Base-by-base conservation (phyloP, 441 rosid species). In the Gossypium aridum region DNA sequence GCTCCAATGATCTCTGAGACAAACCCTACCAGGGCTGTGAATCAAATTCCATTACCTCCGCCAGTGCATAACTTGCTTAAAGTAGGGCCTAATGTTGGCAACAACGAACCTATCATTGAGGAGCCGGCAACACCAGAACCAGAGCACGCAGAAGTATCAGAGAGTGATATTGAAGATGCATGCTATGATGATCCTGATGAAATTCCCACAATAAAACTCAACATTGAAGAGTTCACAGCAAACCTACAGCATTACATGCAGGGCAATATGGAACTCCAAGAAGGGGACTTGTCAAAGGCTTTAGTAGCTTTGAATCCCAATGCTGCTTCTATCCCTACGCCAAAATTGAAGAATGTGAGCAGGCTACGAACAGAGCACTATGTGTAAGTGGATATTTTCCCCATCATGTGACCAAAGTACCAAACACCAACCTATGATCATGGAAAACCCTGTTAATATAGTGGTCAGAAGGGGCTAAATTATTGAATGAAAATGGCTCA, bases 311-410 rank as follows among this genome's bases (percentile, higher is more conserved):
- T 96, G 83, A 72, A 82, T 83, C 82, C 91, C 34, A 78, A 86
- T 69, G 91, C 83, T 69, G 88, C 98, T 63, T 87, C 89, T 34
- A 84, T 94, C 71, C 98, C 98, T 34, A 77, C 81, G 12, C 90
- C 93, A 39, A 94, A 88, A 80, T 85, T 94, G 64, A 96, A 96
- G 86, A 88, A 87, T 76, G 80, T 91, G 55, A 87, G 93, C 77
- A 87, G 91, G 62, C 89, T 96, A 70, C 88, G 98, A 62, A 96
- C 99, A 60, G 99, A 96, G 83, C 98, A 96, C 77, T 88, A 84
- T 81, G 99, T 96, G 99, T 94, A 89, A 96, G 99, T 84, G 74
- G n/a, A 83, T 64, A 34, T 72, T 76, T 72, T 72, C 77, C 73
- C 23, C 57, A 37, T 77, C 47, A 71, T 37, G 47, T 60, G 22